phyloP scores from a whole-genome alignment of 306 rosid species.

The Cicer cuneatum region DNA sequence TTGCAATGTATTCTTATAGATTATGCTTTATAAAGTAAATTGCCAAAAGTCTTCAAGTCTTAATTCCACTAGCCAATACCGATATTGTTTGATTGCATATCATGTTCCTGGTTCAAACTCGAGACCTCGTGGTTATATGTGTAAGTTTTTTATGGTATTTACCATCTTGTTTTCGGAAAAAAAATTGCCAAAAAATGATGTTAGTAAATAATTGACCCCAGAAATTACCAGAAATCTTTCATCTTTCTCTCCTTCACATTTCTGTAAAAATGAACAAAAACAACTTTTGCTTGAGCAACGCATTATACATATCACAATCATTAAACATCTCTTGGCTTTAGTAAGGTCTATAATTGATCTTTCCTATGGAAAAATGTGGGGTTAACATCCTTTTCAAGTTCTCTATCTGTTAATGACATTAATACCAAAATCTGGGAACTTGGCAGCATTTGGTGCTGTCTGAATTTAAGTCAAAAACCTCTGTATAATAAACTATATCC shows the following conservation, averaged over 20 bases:
- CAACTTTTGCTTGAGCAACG: constrained; percentile 36
- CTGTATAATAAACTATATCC: constrained; percentile 14
- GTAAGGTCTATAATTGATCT: constrained; percentile 42
- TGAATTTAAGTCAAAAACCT: constrained; percentile 38
- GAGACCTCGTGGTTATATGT: too few relatives aligned
- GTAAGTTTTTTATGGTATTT: too few relatives aligned
- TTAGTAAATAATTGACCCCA: constrained; percentile 15
- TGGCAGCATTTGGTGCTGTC: constrained; percentile 41
- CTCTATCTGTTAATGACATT: constrained; percentile 27
- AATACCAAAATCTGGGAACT: constrained; percentile 32
- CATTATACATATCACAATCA: constrained; percentile 37
- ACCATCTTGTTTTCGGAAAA: background rate
- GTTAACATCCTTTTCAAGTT: constrained; percentile 37
- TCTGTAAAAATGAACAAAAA: constrained; percentile 15
- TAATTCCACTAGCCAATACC: too few relatives aligned
- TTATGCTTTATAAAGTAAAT: background rate
- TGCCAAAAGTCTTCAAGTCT: background rate
- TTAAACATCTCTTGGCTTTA: constrained; percentile 41
- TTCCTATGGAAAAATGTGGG: constrained; percentile 36
- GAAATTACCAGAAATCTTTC: constrained; percentile 19
- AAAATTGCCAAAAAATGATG: constrained; percentile 9
- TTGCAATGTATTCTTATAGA: background rate
- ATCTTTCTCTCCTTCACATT: constrained; percentile 17
- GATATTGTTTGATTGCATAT: too few relatives aligned
- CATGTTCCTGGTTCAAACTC: too few relatives aligned